These are phyloP conservation scores for Vigna unguiculata DNA, from an alignment of 306 rosid species.

Conservation along the genomic window DNA sequence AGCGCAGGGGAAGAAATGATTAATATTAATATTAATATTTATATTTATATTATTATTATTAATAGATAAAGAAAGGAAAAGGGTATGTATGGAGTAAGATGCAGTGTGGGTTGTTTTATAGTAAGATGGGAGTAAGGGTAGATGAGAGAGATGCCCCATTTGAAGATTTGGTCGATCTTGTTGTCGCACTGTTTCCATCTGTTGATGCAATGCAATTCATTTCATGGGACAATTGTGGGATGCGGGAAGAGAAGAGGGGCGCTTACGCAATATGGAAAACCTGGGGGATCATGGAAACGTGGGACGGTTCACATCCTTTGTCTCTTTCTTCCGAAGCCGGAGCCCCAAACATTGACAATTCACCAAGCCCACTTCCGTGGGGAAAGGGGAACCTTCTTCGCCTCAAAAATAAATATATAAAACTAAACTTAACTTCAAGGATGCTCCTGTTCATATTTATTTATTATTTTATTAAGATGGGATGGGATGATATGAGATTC, in stretches of 20 bases:
- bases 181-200: too few relatives aligned
- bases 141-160: too few relatives aligned
- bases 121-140: conserved; percentile 52
- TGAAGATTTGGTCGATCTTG: too few relatives aligned
- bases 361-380: conserved; percentile 64
- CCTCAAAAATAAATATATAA: neutral
- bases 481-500: too few relatives aligned
- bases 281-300: conserved; percentile 49
- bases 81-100: conserved; percentile 25
- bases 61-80: conserved; percentile 29
- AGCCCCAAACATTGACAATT: conserved; percentile 84
- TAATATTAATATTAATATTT: too few relatives aligned
- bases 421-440: too few relatives aligned
- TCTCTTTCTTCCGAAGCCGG: conserved; percentile 51
- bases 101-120: conserved; percentile 77
- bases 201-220: too few relatives aligned
- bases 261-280: conserved; percentile 35
- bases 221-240: too few relatives aligned
- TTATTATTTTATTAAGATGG: neutral
- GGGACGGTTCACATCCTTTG: conserved; percentile 63
- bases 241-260: conserved; percentile 30
- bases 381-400: conserved; percentile 61
- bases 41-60: conserved; percentile 5
- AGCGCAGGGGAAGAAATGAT: too few relatives aligned
- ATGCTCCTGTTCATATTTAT: neutral